A percentile compares a stretch with the other conserved stretches of the same genome.
These are phyloP conservation scores for Neurospora sublineolata DNA, from an alignment of 495 filamentous ascomycete genomes.

Conservation along the genomic window DNA sequence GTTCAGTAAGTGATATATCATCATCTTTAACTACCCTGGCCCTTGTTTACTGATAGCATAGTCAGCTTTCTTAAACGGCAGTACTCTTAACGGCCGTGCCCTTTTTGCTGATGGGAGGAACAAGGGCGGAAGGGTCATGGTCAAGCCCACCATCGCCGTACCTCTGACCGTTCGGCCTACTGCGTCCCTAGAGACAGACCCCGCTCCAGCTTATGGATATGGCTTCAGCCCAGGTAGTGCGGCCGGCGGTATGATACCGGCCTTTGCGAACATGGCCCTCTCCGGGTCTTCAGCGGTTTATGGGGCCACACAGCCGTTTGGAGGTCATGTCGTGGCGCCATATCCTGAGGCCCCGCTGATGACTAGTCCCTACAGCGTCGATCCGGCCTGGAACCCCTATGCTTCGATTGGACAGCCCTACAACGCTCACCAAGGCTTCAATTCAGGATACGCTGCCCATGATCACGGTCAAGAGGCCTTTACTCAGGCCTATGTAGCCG, in stretches of 20 bases:
- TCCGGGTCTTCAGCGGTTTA: neutral
- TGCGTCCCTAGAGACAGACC: neutral
- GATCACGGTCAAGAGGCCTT: neutral
- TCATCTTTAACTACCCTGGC: neutral
- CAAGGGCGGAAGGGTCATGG: neutral
- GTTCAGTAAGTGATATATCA: constrained; percentile 6
- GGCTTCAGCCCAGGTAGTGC: neutral
- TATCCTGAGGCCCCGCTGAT: neutral
- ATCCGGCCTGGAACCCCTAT: neutral
- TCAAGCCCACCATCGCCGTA: constrained; percentile 1
- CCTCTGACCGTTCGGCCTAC: neutral
- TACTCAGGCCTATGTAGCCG: neutral
- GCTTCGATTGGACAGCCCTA: neutral
- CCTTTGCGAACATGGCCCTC: neutral
- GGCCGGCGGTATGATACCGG: neutral
- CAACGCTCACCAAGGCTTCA: neutral
- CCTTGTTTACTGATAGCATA: neutral
- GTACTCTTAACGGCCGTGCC: constrained; percentile 8
- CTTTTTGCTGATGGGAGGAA: constrained; percentile 13
- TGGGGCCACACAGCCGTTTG: neutral
- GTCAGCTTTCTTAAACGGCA: constrained; percentile 11
- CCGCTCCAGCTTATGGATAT: neutral
- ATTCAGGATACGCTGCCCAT: neutral
- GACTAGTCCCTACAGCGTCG: neutral
- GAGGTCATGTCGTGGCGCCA: neutral